phyloP scores from a whole-genome alignment of 208 protist genomes.

The Acanthamoeba sp. region DNA sequence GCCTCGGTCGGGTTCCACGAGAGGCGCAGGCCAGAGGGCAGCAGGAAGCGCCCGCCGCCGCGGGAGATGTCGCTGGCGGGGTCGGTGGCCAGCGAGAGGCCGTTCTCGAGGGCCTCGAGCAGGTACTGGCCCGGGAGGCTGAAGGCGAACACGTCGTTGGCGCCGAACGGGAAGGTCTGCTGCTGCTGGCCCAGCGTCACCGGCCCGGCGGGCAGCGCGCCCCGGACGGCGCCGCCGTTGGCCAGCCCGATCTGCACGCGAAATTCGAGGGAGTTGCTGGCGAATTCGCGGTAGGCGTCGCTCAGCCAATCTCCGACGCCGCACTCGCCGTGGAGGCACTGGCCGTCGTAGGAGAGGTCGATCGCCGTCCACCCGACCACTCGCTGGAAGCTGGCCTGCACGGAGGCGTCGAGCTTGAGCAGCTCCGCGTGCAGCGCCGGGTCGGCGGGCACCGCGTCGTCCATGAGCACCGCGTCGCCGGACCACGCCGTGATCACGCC shows the following conservation, averaged over 20 bases:
- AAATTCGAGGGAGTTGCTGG: not conserved
- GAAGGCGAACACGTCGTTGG: not conserved
- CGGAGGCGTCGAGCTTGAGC: not conserved
- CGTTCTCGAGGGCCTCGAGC: constrained; percentile 27
- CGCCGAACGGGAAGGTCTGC: not conserved
- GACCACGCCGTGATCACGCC: constrained; percentile 51
- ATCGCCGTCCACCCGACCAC: not conserved
- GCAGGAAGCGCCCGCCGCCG: constrained; percentile 10
- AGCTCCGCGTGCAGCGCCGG: not conserved
- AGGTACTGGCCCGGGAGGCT: not conserved
- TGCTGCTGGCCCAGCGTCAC: constrained; percentile 14
- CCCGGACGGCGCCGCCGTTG: not conserved
- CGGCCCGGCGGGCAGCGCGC: not conserved
- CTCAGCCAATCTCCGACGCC: not conserved
- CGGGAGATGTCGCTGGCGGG: not conserved
- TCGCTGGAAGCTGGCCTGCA: not conserved
- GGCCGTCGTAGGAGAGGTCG: not conserved
- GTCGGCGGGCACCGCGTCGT: not conserved
- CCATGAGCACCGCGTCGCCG: constrained; percentile 47
- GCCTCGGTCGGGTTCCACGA: constrained; percentile 41
- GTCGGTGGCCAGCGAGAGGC: constrained; percentile 11
- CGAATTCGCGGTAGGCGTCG: constrained; percentile 10
- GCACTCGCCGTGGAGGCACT: constrained; percentile 2
- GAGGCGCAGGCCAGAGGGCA: constrained; percentile 21
- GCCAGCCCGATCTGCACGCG: not conserved